Percentiles rank a stretch among this genome's conserved stretches.
Conservation (phyloP, 1,284 basidiomycete genomes). For the Moesziomyces globuligerus region DNA sequence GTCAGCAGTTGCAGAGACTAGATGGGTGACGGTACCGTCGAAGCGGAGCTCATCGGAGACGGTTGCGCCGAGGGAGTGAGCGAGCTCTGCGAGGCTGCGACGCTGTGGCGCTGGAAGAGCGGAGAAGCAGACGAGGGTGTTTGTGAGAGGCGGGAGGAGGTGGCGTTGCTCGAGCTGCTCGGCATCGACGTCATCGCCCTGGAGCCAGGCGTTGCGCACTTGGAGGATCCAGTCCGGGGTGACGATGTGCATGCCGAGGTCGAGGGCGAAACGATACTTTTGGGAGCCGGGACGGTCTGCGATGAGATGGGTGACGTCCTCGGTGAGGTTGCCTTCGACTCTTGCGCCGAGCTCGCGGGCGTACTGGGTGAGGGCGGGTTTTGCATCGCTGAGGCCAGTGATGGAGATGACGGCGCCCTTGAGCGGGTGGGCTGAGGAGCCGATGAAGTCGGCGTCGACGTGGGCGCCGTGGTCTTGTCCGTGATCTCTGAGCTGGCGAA, state of each 20-base stretch:
- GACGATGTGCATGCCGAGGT: slow-evolving; percentile 79
- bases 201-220: slow-evolving; percentile 77
- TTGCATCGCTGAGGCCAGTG: slow-evolving; percentile 75
- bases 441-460: slow-evolving; percentile 58
- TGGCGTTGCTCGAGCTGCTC: slow-evolving; percentile 73
- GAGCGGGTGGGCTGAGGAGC: slow-evolving; percentile 72
- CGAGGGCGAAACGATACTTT: slow-evolving; percentile 84
- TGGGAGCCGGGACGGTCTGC: slow-evolving; percentile 76
- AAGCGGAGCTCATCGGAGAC: slow-evolving; percentile 58
- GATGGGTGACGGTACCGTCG: slow-evolving; percentile 68
- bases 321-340: slow-evolving; percentile 76
- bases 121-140: slow-evolving; percentile 75
- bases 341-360: slow-evolving; percentile 80
- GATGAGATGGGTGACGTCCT: slow-evolving; percentile 81
- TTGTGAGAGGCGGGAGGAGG: slow-evolving; percentile 76
- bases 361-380: slow-evolving; percentile 77
- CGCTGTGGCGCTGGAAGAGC: slow-evolving; percentile 29
- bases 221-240: slow-evolving; percentile 77
- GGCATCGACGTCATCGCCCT: slow-evolving; percentile 78
- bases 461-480: slow-evolving; percentile 58
- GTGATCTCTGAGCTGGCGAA: slow-evolving; percentile 55
- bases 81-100: slow-evolving; percentile 23
- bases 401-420: slow-evolving; percentile 76
- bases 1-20: slow-evolving; percentile 70
- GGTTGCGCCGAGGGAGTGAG: slow-evolving; percentile 25